These are phyloP conservation scores for Aquanectria penicillioides DNA, from an alignment of 2,329 filamentous ascomycete genomes.

Conservation along the genomic window DNA sequence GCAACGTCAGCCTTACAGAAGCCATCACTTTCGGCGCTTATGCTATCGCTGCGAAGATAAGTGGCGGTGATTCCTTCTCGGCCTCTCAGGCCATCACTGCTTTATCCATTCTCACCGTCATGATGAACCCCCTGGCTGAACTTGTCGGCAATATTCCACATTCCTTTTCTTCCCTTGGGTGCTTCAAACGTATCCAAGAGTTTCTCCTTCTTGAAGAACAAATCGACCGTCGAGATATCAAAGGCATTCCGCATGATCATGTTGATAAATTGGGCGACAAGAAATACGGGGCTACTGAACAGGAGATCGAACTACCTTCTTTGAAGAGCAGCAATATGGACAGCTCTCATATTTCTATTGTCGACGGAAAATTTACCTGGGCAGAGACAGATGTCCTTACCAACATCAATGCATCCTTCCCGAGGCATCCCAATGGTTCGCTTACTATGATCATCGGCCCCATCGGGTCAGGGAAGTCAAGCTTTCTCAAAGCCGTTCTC, in stretches of 20 bases:
- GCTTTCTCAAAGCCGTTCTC: conserved; percentile 43
- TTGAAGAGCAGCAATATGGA: conserved; percentile 3
- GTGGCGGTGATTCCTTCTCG: conserved; percentile 39
- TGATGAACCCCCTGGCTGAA: conserved; percentile 39
- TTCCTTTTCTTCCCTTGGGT: conserved; percentile 42
- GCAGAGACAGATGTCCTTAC: conserved; percentile 37
- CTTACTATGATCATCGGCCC: conserved; percentile 45
- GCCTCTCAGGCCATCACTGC: conserved; percentile 45
- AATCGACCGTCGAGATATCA: conserved; percentile 36
- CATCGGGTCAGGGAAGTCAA: conserved; percentile 47
- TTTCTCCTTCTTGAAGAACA: conserved; percentile 41
- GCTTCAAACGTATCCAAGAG: conserved; percentile 45
- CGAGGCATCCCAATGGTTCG: conserved; percentile 30
- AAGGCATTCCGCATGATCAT: background rate
- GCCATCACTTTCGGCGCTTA: conserved; percentile 45
- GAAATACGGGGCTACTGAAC: background rate
- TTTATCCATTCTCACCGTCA: conserved; percentile 43
- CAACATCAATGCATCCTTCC: conserved; percentile 37
- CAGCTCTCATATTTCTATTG: conserved; percentile 29
- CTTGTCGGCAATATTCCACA: conserved; percentile 40
- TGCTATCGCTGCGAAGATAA: conserved; percentile 40
- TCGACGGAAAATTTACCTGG: conserved; percentile 41
- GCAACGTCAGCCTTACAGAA: conserved; percentile 40
- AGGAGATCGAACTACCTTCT: conserved; percentile 19
- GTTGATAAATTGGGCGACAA: background rate